These are phyloP conservation scores for Moesziomyces sp. DNA, from an alignment of 1,284 basidiomycete genomes.

Conservation along the genomic window DNA sequence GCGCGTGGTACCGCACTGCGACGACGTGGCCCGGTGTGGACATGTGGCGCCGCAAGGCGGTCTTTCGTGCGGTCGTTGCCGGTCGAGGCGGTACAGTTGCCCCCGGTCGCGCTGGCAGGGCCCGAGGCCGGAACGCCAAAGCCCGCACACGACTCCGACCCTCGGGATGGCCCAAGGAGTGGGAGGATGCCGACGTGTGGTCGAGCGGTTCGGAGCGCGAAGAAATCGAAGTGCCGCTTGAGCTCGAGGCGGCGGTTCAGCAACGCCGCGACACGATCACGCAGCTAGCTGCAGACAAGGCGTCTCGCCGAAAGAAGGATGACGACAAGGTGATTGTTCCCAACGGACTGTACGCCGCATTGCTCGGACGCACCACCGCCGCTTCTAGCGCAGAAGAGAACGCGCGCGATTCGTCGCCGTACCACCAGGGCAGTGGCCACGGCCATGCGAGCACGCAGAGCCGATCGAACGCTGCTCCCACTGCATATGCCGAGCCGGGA, in stretches of 20 bases:
- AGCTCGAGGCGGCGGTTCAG: slow-evolving; percentile 11
- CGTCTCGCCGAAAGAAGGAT: slow-evolving; percentile 3
- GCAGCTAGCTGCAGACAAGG: slow-evolving; percentile 15
- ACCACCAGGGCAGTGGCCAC: slow-evolving; percentile 3
- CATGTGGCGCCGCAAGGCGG: slow-evolving; percentile 44
- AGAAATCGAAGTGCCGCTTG: slow-evolving; percentile 15
- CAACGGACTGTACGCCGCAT: slow-evolving; percentile 25
- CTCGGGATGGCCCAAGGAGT: slow-evolving; percentile 40
- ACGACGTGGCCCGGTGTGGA: slow-evolving; percentile 11
- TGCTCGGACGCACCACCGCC: slow-evolving; percentile 7
- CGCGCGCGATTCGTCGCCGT: slow-evolving; percentile 6
- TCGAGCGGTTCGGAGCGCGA: slow-evolving; percentile 51
- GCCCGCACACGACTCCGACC: slow-evolving; percentile 43
- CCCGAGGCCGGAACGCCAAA: slow-evolving; percentile 36
- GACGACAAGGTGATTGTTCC: slow-evolving; percentile 10
- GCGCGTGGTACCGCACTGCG: slow-evolving; percentile 33
- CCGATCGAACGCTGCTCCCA: slow-evolving; percentile 4
- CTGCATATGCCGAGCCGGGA: slow-evolving; percentile 20
- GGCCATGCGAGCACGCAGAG: neutral
- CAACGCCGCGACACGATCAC: slow-evolving; percentile 22
- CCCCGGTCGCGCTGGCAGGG: slow-evolving; percentile 32
- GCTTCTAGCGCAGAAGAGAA: neutral
- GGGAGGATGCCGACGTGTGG: slow-evolving; percentile 59
- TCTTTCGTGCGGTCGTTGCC: slow-evolving; percentile 47
- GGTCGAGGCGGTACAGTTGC: slow-evolving; percentile 55